Conservation (phyloP, 352 stramenopile species). For the Pythium sukuiense region DNA sequence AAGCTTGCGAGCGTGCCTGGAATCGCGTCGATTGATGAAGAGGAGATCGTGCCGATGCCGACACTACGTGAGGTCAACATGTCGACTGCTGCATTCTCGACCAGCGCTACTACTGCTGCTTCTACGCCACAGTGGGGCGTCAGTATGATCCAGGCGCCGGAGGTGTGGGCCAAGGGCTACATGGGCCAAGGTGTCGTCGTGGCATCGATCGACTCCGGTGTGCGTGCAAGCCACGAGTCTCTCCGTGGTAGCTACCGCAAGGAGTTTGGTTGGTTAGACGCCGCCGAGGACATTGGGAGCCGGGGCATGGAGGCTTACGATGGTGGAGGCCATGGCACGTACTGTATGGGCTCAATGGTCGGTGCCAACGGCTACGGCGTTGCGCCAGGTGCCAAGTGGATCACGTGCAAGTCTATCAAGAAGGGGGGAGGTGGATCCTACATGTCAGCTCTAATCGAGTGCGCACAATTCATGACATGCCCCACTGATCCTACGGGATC, state of each 20-base stretch:
- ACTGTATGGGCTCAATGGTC: conserved; percentile 20
- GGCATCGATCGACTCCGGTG: conserved; percentile 34
- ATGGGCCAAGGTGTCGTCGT: conserved; percentile 30
- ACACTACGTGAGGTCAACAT: not conserved
- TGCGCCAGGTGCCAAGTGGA: conserved; percentile 19
- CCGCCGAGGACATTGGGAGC: conserved; percentile 15
- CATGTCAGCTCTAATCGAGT: conserved; percentile 24
- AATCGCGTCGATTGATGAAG: conserved; percentile 13
- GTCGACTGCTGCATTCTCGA: not conserved
- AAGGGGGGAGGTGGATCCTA: conserved; percentile 6
- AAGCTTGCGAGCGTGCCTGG: conserved; percentile 14
- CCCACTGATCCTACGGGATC: conserved; percentile 19
- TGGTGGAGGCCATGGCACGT: conserved; percentile 26
- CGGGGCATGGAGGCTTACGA: conserved; percentile 27
- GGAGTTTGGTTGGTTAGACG: conserved; percentile 27
- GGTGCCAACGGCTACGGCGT: conserved; percentile 16
- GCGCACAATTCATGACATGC: conserved; percentile 35
- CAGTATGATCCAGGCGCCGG: conserved; percentile 12
- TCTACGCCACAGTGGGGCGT: conserved; percentile 24
- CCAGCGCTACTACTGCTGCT: not conserved
- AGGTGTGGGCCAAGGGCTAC: conserved; percentile 30
- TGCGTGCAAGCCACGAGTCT: conserved; percentile 26
- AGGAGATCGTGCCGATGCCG: not conserved
- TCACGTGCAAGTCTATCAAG: conserved; percentile 8
- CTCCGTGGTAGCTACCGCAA: conserved; percentile 16